These are phyloP conservation scores for Agrocybe praecox DNA, from an alignment of 768 basidiomycete genomes.

Conservation along the genomic window DNA sequence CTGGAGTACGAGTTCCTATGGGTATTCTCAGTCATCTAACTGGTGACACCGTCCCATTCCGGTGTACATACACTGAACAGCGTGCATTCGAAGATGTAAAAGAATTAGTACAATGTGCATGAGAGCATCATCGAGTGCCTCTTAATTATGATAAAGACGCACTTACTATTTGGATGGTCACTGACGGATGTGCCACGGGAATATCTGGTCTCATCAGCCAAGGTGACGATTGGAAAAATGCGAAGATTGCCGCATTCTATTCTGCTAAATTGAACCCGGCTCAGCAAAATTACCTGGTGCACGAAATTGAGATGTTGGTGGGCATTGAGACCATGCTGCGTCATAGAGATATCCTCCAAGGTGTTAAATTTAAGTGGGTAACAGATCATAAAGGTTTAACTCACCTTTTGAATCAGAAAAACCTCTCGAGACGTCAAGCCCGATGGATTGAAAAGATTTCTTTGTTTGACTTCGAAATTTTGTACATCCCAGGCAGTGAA, in stretches of 20 bases:
- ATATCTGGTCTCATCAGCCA: constrained; percentile 25
- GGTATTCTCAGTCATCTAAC: constrained; percentile 22
- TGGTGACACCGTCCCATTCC: constrained; percentile 16
- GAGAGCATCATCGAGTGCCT: constrained; percentile 18
- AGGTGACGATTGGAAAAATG: constrained; percentile 20
- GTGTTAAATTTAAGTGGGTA: constrained; percentile 23
- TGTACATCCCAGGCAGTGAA: background rate
- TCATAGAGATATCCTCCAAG: constrained; percentile 25
- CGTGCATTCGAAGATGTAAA: constrained; percentile 33
- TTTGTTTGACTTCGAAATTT: constrained; percentile 1
- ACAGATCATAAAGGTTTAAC: constrained; percentile 28
- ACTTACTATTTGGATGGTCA: constrained; percentile 24
- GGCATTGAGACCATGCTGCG: constrained; percentile 30
- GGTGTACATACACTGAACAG: constrained; percentile 22
- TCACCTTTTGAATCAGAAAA: constrained; percentile 9
- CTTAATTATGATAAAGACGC: constrained; percentile 15
- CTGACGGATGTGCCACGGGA: constrained; percentile 27
- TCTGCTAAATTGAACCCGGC: constrained; percentile 32
- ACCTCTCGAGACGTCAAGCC: constrained; percentile 31
- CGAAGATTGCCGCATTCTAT: constrained; percentile 27
- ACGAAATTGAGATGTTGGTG: constrained; percentile 35
- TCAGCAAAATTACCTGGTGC: constrained; percentile 37
- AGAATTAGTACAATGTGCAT: constrained; percentile 9
- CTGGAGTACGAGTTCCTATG: constrained; percentile 34
- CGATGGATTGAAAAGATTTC: constrained; percentile 32